Base-by-base conservation (phyloP, 2,329 filamentous ascomycete species). In the Ceratocystis albifundus region DNA sequence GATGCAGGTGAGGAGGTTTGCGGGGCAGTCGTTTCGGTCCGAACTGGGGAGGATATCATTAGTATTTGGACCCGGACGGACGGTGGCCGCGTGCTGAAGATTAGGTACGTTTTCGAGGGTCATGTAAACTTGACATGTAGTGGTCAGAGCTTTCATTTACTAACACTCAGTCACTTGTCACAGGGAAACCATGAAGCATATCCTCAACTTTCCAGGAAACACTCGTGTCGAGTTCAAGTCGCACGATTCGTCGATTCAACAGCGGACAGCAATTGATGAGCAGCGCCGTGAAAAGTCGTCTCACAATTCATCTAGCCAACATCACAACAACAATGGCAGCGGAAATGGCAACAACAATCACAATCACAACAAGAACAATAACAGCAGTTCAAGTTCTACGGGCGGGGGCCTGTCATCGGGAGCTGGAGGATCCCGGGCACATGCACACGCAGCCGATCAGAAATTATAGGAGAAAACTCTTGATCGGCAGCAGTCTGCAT, bases 41-140 rank as follows among this genome's bases (percentile, higher is more conserved):
- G 94, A 69, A 96, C 92, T 73, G 93, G 92, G 55, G 94, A 99
- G 78, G 94, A 99, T 74, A 95, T 97, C 69, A 82, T 99, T 75
- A 96, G 91, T 78, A 91, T 99, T 74, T 99, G 94, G 94, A 96
- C 92, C 66, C 89, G 91, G 75, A 94, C 90, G 72, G 90, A 96
- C 73, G 93, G 91, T 57, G 90, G 91, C 69, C 87, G 90, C 72
- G 95, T 96, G 76, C 88, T 97, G 72, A 96, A 96, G 80, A 96
- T 99, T 73, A 87, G 93, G 88, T 96, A 83, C 71, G 85, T 76
- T 50, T 15, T 28, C 3, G 6, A 32, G 17, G 48, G 20, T 3
- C 46, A 48, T 7, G 20, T n/a, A 22, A 22, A 10, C 17, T 10
- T 22, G n/a, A 17, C 20, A n/a, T 48, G 17, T 6, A 41, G 10